Conservation (phyloP, 2,329 filamentous ascomycete genomes). For the Arthrobotrys megalospora region DNA sequence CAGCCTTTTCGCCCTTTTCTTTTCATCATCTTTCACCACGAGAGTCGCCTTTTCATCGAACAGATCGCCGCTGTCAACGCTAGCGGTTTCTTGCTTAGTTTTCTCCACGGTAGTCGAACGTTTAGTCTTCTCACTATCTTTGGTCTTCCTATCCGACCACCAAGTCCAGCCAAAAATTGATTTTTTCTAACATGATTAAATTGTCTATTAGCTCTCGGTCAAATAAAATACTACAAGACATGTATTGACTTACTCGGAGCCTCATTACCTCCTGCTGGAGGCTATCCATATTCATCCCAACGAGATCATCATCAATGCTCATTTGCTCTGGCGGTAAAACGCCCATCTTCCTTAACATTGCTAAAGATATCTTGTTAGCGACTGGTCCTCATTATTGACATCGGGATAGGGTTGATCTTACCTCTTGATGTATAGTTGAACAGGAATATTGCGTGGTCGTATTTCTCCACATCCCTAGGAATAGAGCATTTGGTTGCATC, state of each 20-base stretch:
- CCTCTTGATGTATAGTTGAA: slow-evolving; percentile 41
- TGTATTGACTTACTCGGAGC: slow-evolving; percentile 27
- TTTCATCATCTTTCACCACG: too few relatives aligned
- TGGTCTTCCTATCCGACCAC: too few relatives aligned
- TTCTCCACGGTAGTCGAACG: too few relatives aligned
- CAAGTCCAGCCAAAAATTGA: too few relatives aligned
- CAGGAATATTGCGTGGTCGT: background rate
- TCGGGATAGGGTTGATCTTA: background rate
- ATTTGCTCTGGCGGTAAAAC: slow-evolving; percentile 2
- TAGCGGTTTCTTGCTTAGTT: too few relatives aligned
- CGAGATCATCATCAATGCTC: slow-evolving; percentile 36
- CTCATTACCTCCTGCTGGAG: slow-evolving; percentile 34
- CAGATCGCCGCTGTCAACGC: background rate
- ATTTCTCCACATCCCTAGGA: slow-evolving; percentile 5
- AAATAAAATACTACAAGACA: too few relatives aligned
- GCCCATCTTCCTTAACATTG: slow-evolving; percentile 19
- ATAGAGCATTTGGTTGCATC: background rate
- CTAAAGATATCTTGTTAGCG: background rate
- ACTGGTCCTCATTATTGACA: too few relatives aligned
- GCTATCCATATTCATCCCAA: slow-evolving; percentile 26
- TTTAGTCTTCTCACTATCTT: too few relatives aligned
- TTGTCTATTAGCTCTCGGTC: too few relatives aligned
- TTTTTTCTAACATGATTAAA: too few relatives aligned
- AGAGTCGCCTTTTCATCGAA: background rate
- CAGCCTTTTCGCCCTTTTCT: background rate